Percentiles rank a stretch among this genome's conserved stretches.
These are phyloP conservation scores for Starmerella riodocensis DNA, from an alignment of 805 yeast species.

Conservation along the genomic window DNA sequence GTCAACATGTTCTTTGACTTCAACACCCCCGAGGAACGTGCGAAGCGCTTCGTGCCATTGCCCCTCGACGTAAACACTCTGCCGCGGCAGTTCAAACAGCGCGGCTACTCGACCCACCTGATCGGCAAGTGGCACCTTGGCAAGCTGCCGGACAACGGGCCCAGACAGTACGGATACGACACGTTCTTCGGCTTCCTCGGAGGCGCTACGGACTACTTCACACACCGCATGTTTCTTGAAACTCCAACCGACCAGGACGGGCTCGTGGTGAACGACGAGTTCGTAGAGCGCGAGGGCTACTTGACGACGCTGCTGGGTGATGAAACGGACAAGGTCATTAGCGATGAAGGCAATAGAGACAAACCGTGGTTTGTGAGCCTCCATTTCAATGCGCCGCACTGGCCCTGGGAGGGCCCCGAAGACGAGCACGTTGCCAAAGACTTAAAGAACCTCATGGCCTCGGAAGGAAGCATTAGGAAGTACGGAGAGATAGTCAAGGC, in stretches of 20 bases:
- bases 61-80: slow-evolving; percentile 22
- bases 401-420: slow-evolving; percentile 51
- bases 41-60: slow-evolving; percentile 13
- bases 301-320: slow-evolving; percentile 21
- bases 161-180: slow-evolving; percentile 20
- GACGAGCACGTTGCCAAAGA: slow-evolving; percentile 33
- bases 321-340: slow-evolving; percentile 28
- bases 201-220: slow-evolving; percentile 20
- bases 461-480: slow-evolving; percentile 39
- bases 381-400: slow-evolving; percentile 53
- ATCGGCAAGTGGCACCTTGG: slow-evolving; percentile 57
- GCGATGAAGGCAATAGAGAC: slow-evolving; percentile 26
- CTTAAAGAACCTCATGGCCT: slow-evolving; percentile 36
- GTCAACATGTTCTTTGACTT: background rate
- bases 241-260: slow-evolving; percentile 12
- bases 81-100: slow-evolving; percentile 38
- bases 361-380: slow-evolving; percentile 43
- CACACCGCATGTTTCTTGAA: slow-evolving; percentile 14
- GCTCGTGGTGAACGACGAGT: slow-evolving; percentile 18
- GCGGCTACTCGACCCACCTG: slow-evolving; percentile 38
- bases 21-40: slow-evolving; percentile 10
- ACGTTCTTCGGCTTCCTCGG: slow-evolving; percentile 20
- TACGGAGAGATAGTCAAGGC: slow-evolving; percentile 56
- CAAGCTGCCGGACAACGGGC: slow-evolving; percentile 28
- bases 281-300: slow-evolving; percentile 20